phyloP scores from a whole-genome alignment of 768 basidiomycete genomes.

The Boletus bicolor region DNA sequence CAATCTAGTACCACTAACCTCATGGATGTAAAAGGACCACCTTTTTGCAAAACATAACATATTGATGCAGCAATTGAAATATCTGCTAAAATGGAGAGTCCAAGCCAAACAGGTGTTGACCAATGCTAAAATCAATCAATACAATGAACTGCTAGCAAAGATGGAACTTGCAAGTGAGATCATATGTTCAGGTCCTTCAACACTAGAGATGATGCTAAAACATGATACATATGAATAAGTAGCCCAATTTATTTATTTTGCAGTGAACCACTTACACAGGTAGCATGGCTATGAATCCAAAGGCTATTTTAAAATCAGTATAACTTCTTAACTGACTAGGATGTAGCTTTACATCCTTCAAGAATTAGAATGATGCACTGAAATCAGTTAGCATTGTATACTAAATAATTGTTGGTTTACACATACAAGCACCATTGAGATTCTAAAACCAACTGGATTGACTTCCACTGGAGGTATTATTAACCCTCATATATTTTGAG shows the following conservation, averaged over 20 bases:
- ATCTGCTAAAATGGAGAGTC: conserved; percentile 18
- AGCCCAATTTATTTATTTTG: background rate
- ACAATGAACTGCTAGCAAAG: background rate
- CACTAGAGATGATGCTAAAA: background rate
- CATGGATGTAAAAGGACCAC: background rate
- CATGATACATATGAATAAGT: background rate
- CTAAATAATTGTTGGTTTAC: background rate
- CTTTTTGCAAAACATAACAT: conserved; percentile 11
- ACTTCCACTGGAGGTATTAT: conserved; percentile 10
- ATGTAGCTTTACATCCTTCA: conserved; percentile 17
- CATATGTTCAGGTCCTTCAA: background rate
- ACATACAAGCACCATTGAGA: conserved; percentile 21
- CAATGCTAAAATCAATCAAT: conserved; percentile 12
- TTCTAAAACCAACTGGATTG: background rate
- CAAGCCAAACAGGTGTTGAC: conserved; percentile 21
- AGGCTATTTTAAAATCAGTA: conserved; percentile 12
- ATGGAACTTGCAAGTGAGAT: background rate
- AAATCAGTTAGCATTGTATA: background rate
- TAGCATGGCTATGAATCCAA: conserved; percentile 11
- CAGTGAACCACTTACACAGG: conserved; percentile 12
- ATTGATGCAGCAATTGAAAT: conserved; percentile 24
- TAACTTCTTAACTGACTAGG: background rate
- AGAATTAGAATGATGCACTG: conserved; percentile 17
- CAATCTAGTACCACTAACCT: conserved; percentile 11
- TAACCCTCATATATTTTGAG: background rate